Evolutionary conservation across 768 basidiomycete genomes (phyloP), one percentile per base, ranked within the genome.

Genomic region (Leccinum subgranulosum): DNA sequence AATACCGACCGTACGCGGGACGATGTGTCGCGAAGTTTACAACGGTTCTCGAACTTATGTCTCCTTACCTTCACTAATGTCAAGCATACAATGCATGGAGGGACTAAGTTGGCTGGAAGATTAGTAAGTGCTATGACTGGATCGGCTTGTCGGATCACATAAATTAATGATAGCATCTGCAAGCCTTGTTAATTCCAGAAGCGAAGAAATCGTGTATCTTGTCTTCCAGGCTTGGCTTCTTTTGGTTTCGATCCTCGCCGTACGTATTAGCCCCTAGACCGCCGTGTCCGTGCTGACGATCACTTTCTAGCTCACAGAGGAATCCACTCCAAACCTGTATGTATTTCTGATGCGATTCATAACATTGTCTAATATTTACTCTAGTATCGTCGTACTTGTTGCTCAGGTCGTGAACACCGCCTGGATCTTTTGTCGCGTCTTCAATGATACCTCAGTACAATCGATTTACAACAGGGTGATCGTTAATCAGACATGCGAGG

Each of bases 241-340:
- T 34, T 67, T 75, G 3, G 60, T 83, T 45, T 76, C 78, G 9
- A 47, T 81, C 27, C 66, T 78, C 27, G 79, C 82, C 39, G 82
- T 83, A 61, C 43, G 79, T 64, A 25, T 48, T 33, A 15, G 29
- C 4, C 27, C 15, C 15, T 45, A 15, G 17, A 53, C 14, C 15
- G 4, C 2, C 39, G 15, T 51, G 28, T 46, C 19, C 29, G 21
- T 23, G 27, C 54, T 56, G 49, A 59, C 53, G 28, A 14, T 45
- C 8, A 28, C 14, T 55, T 29, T 1, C 36, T 53, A 84, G 82
- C 71, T 84, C 45, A 56, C 82, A 49, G 77, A 75, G 53, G 81
- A 83, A 62, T 81, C 81, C 1, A 73, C 81, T 36, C 82, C 83
- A 6, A 81, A 82, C 60, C 70, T 84, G 43, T 76, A 74, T 3